A percentile compares a stretch with the other conserved stretches of the same genome.
Evolutionary conservation across 208 protist genomes (phyloP).

Genomic region (Wallacemonas collosoma): DNA sequence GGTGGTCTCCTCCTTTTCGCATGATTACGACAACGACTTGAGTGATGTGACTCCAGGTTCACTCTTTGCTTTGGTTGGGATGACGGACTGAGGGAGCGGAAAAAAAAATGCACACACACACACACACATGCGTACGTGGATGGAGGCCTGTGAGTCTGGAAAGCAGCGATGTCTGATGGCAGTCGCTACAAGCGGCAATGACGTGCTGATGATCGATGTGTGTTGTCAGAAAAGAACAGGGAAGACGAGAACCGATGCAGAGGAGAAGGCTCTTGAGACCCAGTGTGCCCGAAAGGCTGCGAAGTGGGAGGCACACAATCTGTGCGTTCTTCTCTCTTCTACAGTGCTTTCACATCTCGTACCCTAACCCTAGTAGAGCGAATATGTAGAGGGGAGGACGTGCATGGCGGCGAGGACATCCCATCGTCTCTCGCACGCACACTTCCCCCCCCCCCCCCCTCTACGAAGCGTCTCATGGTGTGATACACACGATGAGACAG

Average conservation of each 20-base stretch:
- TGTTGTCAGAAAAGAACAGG: not conserved
- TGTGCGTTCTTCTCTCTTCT: slow-evolving; percentile 2
- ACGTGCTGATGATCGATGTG: too few species aligned
- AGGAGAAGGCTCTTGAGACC: slow-evolving; percentile 1
- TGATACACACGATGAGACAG: not conserved
- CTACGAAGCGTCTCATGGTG: slow-evolving; percentile 1
- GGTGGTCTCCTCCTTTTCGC: not conserved
- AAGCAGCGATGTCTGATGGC: too few species aligned
- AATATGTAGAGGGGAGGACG: not conserved
- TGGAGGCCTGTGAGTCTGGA: too few species aligned
- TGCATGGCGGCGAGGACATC: not conserved
- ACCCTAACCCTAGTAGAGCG: slow-evolving; percentile 18
- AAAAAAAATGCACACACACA: not conserved
- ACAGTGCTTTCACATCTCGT: slow-evolving; percentile 4
- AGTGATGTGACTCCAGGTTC: too few species aligned
- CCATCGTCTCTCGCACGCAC: not conserved
- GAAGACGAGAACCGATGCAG: not conserved
- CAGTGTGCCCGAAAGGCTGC: slow-evolving; percentile 11
- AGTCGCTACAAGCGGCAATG: too few species aligned
- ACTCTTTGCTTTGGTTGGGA: too few species aligned
- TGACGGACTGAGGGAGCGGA: too few species aligned
- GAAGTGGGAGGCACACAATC: not conserved
- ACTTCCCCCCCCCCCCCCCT: not conserved
- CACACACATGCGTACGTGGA: not conserved
- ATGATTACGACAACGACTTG: not conserved